Percentiles rank a stretch among this genome's conserved stretches.
These are phyloP conservation scores for Myochromella boudieri DNA, from an alignment of 768 basidiomycete genomes.

Conservation along the genomic window DNA sequence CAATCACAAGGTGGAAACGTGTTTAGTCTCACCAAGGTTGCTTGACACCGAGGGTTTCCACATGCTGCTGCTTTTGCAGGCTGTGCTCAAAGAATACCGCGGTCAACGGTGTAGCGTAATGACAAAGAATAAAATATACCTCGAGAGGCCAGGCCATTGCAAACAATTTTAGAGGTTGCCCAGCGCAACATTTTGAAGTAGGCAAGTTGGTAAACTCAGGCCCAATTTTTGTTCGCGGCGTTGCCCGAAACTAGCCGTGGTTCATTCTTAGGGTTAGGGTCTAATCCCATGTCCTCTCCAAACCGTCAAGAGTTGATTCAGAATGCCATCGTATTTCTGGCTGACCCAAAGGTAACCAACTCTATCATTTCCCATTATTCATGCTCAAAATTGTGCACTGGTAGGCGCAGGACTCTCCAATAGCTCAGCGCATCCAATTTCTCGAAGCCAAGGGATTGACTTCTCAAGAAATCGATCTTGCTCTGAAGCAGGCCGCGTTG, in stretches of 20 bases:
- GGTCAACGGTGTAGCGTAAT: not conserved
- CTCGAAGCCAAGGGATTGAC: constrained; percentile 94
- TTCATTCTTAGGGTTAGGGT: constrained; percentile 17
- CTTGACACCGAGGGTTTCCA: constrained; percentile 24
- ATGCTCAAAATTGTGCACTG: constrained; percentile 9
- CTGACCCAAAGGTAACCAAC: constrained; percentile 69
- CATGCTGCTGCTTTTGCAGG: constrained; percentile 37
- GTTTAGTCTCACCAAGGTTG: constrained; percentile 28
- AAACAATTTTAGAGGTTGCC: constrained; percentile 48
- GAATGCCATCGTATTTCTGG: constrained; percentile 82
- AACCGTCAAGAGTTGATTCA: constrained; percentile 74
- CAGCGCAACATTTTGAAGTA: constrained; percentile 48
- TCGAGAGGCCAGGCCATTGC: constrained; percentile 45
- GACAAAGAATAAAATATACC: constrained; percentile 30
- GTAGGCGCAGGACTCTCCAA: constrained; percentile 74
- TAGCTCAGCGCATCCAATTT: constrained; percentile 88
- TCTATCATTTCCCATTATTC: not conserved
- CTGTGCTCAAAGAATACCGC: constrained; percentile 23
- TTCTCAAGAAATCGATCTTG: constrained; percentile 80
- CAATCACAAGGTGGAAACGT: constrained; percentile 2
- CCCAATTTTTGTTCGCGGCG: constrained; percentile 21
- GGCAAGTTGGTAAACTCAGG: constrained; percentile 4
- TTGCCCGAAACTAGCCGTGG: constrained; percentile 22
- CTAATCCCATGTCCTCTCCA: constrained; percentile 30
- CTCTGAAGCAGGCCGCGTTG: constrained; percentile 63